Base-by-base conservation (phyloP, 2,329 filamentous ascomycete genomes). In the Geoglossum cookeanum region DNA sequence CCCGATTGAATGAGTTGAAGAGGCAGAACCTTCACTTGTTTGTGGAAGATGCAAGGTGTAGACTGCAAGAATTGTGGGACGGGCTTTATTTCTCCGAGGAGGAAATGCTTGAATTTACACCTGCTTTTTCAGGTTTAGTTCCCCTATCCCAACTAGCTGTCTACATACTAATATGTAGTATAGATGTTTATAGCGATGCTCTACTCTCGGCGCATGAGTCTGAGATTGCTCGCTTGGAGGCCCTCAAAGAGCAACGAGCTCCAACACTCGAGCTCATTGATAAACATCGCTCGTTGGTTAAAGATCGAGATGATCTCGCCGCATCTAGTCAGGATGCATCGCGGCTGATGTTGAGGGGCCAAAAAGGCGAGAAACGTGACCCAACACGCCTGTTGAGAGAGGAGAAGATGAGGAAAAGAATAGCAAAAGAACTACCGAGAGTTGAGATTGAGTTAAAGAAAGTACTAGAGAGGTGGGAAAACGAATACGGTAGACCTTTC, bases 361-460 rank as follows among this genome's bases (percentile, higher is more conserved):
- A 88, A 63, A 95, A 94, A 72, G 91, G 91, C 57, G 91, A 97
- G 72, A 87, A 84, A 70, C 86, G 94, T 61, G 92, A 98, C 66
- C 92, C 92, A 2, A 91, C 89, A 55, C 92, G 95, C 71, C 77
- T 98, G 15, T 75, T 98, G 56, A 80, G 92, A 33, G 92, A 98
- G 67, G 92, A 98, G 72, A 98, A 97, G 78, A 94, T 95, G 87
- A 83, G 92, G 59, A 98, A 98, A 78, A 80, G 90, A 58, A 96
- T 98, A 60, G 79, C 90, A 30, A 98, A 97, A 70, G 92, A 98
- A 66, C 75, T 98, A 33, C 92, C 92, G 58, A 97, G 94, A 73
- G 78, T 98, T 48, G 83, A 91, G 58, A 78, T 78, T 0, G 89
- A 97, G n/a, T 72, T 98, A 59, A 79, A 80, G 62, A 91, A 83